Evolutionary conservation across 805 yeast species (phyloP).

Genomic region (Millerago galiae): DNA sequence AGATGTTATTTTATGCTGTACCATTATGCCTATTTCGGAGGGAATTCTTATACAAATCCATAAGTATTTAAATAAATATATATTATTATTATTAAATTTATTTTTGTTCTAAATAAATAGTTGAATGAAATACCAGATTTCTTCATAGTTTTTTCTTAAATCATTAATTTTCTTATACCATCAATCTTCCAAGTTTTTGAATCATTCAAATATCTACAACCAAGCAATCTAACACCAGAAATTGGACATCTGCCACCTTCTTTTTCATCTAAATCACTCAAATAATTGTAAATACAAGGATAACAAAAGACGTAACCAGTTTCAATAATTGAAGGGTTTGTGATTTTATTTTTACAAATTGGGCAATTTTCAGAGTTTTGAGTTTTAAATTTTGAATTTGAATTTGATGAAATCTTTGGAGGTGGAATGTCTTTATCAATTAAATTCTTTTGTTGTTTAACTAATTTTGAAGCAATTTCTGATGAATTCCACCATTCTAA

Average conservation of each 20-base stretch:
- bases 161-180: conserved; percentile 69
- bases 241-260: conserved; percentile 78
- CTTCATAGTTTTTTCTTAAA: conserved; percentile 28
- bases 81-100: background rate
- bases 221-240: conserved; percentile 64
- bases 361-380: conserved; percentile 51
- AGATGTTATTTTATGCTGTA: background rate
- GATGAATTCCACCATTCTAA: conserved; percentile 91
- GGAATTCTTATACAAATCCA: background rate
- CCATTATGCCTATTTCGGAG: background rate
- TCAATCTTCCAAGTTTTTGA: conserved; percentile 62
- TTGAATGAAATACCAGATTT: conserved; percentile 1
- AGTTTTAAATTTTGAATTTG: conserved; percentile 8
- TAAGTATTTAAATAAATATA: background rate
- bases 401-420: conserved; percentile 6
- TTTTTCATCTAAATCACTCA: conserved; percentile 40
- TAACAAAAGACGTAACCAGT: conserved; percentile 91
- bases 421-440: conserved; percentile 45
- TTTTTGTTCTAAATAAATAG: too few species aligned
- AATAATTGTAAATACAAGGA: conserved; percentile 67
- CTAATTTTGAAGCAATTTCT: conserved; percentile 56
- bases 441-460: conserved; percentile 39
- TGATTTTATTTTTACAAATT: conserved; percentile 55
- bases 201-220: conserved; percentile 59
- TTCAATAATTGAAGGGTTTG: conserved; percentile 81